Base-by-base conservation (phyloP, 148 eudicot species). In the Persicaria maculosa region DNA sequence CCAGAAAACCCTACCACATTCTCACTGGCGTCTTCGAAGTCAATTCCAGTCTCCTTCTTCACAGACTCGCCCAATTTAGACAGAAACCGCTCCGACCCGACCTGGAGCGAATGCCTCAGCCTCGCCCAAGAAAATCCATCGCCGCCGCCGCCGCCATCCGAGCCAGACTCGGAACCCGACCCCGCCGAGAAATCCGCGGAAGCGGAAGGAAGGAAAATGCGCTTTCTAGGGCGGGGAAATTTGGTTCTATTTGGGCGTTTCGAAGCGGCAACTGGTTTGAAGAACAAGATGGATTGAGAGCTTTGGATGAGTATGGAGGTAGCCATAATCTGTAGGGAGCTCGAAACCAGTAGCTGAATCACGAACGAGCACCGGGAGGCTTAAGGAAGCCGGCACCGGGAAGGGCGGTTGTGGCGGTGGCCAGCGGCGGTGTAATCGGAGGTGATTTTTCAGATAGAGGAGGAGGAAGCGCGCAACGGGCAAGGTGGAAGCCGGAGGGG, bases 11-110 rank as follows among this genome's bases (percentile, higher is more conserved):
- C 87, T 46, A 67, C 45, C 36, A 86, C 59, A 48, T 59, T 71
- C 25, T 52, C 81, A 47, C 74, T 74, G 48, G 74, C 76, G 52
- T 77, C 87, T 12, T 77, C 77, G 44, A 82, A 50, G 77, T 84
- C 81, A 70, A 90, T 73, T 40, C 90, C 96, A 20, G 91, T 87
- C 82, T 88, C 93, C 75, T 82, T 88, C 88, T 78, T 90, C 78
- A 85, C 77, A 16, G 80, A 79, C 44, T 92, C 90, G 3, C 84
- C 83, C 45, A 92, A 75, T 44, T 81, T 84, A 43, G 75, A 31
- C 0, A 85, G 69, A 57, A 93, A 84, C 2, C 83, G 83, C 4
- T 77, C 75, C 2, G 93, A 85, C 12, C 83, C 82, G 17, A 83
- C 81, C 20, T 84, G 84, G 59, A 89, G 67, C 0, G 91, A 87